Percentiles rank a stretch among this genome's conserved stretches.
phyloP scores from a whole-genome alignment of 257 asterid species.

The Thymus mandschuricus region DNA sequence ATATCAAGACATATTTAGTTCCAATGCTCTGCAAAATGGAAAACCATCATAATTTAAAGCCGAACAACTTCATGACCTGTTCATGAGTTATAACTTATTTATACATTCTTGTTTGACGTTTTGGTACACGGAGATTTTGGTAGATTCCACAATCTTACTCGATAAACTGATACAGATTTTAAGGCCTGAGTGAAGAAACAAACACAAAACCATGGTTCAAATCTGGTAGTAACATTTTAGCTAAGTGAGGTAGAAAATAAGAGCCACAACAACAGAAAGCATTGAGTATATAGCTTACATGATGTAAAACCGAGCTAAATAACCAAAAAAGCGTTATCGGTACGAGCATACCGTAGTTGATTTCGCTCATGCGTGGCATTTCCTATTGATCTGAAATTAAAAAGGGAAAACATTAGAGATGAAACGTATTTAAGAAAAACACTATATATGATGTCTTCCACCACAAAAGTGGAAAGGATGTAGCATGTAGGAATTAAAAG shows the following conservation, averaged over 20 bases:
- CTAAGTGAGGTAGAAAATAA: not conserved
- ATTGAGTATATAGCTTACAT: constrained; percentile 3
- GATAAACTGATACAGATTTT: not conserved
- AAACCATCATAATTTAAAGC: not conserved
- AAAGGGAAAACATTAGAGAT: constrained; percentile 24
- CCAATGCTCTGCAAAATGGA: not conserved
- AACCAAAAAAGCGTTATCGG: not conserved
- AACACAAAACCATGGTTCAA: constrained; percentile 1
- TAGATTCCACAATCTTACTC: constrained; percentile 11
- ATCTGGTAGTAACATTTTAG: not conserved
- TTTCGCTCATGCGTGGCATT: constrained; percentile 51
- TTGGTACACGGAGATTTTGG: not conserved
- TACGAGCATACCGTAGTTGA: constrained; percentile 57
- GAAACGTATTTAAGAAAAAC: constrained; percentile 8
- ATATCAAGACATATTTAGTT: not conserved
- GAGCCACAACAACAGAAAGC: not conserved
- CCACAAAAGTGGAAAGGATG: not conserved
- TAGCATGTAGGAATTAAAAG: not conserved
- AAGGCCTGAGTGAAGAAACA: constrained; percentile 1
- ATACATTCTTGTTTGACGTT: not conserved
- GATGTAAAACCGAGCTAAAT: not conserved
- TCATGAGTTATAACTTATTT: constrained; percentile 6
- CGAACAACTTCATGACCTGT: not conserved
- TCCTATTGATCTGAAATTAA: constrained; percentile 48
- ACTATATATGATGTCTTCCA: not conserved